These are phyloP conservation scores for Vicia faba DNA, from an alignment of 306 rosid genomes.

Conservation along the genomic window DNA sequence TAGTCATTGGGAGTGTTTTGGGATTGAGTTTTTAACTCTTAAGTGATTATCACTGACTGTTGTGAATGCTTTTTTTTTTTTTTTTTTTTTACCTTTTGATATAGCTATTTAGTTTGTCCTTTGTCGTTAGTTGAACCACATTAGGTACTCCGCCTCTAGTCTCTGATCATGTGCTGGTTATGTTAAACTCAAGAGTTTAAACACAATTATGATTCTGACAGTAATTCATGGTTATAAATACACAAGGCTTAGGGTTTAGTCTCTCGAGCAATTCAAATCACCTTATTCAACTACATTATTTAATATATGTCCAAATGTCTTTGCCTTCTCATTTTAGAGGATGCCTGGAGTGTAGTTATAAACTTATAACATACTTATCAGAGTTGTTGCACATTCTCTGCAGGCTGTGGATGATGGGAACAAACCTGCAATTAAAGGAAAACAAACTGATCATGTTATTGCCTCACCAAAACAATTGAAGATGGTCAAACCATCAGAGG, in stretches of 20 bases:
- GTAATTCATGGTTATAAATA: neutral
- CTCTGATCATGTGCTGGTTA: slow-evolving; percentile 16
- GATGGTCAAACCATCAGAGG: slow-evolving; percentile 52
- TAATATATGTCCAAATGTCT: neutral
- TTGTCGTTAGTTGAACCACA: slow-evolving; percentile 18
- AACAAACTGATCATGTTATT: slow-evolving; percentile 47
- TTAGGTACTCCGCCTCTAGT: slow-evolving; percentile 3
- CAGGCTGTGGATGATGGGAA: slow-evolving; percentile 61
- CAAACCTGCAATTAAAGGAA: slow-evolving; percentile 59
- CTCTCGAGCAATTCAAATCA: neutral
- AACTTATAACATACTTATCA: slow-evolving; percentile 28
- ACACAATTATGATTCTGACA: slow-evolving; percentile 3
- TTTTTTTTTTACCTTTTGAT: neutral
- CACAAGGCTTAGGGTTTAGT: slow-evolving; percentile 1
- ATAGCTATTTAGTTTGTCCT: slow-evolving; percentile 11
- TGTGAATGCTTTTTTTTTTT: neutral
- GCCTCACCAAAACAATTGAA: slow-evolving; percentile 55
- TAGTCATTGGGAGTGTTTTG: neutral
- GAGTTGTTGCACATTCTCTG: slow-evolving; percentile 36
- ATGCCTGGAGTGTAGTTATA: slow-evolving; percentile 29
- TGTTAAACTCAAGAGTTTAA: slow-evolving; percentile 7
- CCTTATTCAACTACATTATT: slow-evolving; percentile 2
- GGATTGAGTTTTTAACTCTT: neutral
- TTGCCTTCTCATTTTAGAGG: neutral
- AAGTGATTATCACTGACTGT: slow-evolving; percentile 1